phyloP scores from a whole-genome alignment of 768 basidiomycete species.

The Melanogaster broomeanus region DNA sequence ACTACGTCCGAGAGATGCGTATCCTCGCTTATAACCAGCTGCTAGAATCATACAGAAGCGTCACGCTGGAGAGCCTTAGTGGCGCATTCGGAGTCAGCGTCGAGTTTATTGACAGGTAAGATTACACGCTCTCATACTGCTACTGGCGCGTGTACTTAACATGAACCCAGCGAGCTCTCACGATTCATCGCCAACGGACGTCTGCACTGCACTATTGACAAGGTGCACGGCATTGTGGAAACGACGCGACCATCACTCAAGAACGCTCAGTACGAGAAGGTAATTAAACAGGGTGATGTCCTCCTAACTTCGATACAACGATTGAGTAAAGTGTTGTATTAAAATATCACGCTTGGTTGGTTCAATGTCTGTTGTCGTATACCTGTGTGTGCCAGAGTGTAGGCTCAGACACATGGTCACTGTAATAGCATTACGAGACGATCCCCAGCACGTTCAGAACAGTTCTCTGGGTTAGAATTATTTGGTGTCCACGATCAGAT shows the following conservation, averaged over 20 bases:
- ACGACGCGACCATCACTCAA: conserved; percentile 79
- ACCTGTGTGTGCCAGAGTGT: neutral
- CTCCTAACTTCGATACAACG: conserved; percentile 85
- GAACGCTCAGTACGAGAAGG: conserved; percentile 87
- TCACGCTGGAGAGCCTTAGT: conserved; percentile 86
- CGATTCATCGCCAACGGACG: conserved; percentile 88
- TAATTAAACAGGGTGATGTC: conserved; percentile 92
- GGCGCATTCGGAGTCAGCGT: conserved; percentile 88
- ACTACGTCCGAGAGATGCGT: conserved; percentile 94
- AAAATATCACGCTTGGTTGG: conserved; percentile 5
- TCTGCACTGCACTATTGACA: conserved; percentile 88
- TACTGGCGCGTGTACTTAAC: neutral
- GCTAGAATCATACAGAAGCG: conserved; percentile 85
- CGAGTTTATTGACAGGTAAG: conserved; percentile 85
- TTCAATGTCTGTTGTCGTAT: neutral
- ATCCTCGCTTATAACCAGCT: conserved; percentile 91
- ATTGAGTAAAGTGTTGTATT: conserved; percentile 85
- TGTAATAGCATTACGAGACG: neutral
- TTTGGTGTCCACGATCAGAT: neutral
- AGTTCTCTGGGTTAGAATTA: too few species aligned
- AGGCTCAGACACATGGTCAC: neutral
- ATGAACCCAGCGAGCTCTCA: conserved; percentile 75
- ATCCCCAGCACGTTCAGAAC: too few species aligned
- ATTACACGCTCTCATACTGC: conserved; percentile 16
- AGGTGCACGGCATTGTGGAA: conserved; percentile 92